Evolutionary conservation across 2,329 filamentous ascomycete genomes (phyloP).

Genomic region (Talaromyces islandicus): DNA sequence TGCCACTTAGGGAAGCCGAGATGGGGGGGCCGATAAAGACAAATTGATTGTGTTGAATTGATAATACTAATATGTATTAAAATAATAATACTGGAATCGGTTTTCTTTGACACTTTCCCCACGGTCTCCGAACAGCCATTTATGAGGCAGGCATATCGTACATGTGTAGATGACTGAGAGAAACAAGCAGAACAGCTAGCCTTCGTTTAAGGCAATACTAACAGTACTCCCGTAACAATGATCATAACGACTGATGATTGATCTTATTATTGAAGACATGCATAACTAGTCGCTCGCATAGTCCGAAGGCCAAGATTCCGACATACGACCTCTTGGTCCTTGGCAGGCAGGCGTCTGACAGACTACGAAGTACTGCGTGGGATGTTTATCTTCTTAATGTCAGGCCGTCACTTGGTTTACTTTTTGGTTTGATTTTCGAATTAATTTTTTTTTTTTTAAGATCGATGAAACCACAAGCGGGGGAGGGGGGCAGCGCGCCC

Average conservation of each 20-base stretch:
- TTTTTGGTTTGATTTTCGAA: neutral
- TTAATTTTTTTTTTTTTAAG: neutral
- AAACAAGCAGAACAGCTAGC: no score
- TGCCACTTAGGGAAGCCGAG: slow-evolving; percentile 7
- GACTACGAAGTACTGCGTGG: neutral
- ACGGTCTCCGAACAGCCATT: neutral
- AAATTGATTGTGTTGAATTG: neutral
- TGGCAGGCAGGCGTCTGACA: neutral
- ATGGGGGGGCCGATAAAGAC: neutral
- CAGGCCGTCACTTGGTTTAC: neutral
- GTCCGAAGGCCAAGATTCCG: neutral
- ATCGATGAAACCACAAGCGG: neutral
- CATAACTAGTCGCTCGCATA: neutral
- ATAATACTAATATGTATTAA: no score
- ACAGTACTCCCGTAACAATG: neutral
- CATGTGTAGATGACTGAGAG: neutral
- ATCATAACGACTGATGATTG: neutral
- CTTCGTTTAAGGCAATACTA: neutral
- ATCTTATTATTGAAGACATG: neutral
- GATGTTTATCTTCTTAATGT: neutral
- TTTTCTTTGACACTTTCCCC: neutral
- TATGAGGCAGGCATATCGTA: neutral
- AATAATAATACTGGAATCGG: neutral
- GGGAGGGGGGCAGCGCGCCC: neutral
- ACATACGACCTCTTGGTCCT: neutral